Evolutionary conservation across 129 eudicot genomes (phyloP).

Genomic region (Cynara cardunculus): DNA sequence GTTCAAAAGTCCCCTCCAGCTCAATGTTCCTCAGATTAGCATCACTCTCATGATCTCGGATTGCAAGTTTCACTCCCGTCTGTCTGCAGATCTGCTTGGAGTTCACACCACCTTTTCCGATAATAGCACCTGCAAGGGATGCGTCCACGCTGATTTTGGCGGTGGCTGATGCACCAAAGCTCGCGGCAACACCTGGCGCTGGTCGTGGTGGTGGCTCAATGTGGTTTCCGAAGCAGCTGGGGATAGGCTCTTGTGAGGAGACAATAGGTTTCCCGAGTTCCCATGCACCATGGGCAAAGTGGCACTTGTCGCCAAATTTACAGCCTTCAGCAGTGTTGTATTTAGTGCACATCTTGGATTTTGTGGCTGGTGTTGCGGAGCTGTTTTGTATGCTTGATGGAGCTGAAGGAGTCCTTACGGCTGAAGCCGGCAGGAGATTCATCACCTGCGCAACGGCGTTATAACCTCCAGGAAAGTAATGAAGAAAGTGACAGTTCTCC

Average conservation of each 20-base stretch:
- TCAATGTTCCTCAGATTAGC: slow-evolving; percentile 58
- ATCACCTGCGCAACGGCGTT: slow-evolving; percentile 81
- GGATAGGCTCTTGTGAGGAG: slow-evolving; percentile 37
- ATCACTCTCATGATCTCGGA: slow-evolving; percentile 58
- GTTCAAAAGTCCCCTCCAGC: slow-evolving; percentile 68
- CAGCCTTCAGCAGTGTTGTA: slow-evolving; percentile 83
- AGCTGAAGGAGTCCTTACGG: slow-evolving; percentile 22
- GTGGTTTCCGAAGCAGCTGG: slow-evolving; percentile 36
- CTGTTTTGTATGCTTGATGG: slow-evolving; percentile 41
- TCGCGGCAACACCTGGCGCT: slow-evolving; percentile 37
- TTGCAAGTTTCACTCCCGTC: slow-evolving; percentile 56
- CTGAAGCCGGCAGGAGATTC: slow-evolving; percentile 57
- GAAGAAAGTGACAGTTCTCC: slow-evolving; percentile 90
- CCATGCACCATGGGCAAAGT: slow-evolving; percentile 90
- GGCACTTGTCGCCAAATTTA: slow-evolving; percentile 82
- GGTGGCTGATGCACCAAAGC: slow-evolving; percentile 60
- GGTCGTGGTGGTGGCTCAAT: slow-evolving; percentile 35
- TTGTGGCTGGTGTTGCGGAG: slow-evolving; percentile 39
- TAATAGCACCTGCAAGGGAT: slow-evolving; percentile 65
- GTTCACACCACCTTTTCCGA: slow-evolving; percentile 72
- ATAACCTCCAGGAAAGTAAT: slow-evolving; percentile 88
- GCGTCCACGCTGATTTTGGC: slow-evolving; percentile 60
- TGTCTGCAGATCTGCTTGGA: slow-evolving; percentile 69
- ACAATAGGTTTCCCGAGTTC: slow-evolving; percentile 66
- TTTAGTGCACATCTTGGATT: slow-evolving; percentile 75